These are phyloP conservation scores for Fusarium proliferatum DNA, from an alignment of 2,329 filamentous ascomycete genomes.

Conservation along the genomic window DNA sequence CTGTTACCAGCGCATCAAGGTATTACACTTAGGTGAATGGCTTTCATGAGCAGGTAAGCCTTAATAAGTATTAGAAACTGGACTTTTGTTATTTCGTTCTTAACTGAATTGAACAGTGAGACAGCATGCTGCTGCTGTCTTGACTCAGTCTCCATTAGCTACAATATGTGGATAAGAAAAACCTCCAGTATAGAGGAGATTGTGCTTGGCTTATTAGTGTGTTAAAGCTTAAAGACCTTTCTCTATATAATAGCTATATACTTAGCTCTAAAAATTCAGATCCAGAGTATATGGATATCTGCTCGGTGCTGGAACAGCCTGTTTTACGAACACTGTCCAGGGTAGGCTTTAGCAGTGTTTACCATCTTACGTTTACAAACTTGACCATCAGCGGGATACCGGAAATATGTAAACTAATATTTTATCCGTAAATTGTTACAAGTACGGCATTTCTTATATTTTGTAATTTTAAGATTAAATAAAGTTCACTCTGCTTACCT, in stretches of 20 bases:
- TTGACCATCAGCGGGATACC: rapidly evolving
- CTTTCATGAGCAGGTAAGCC: rapidly evolving
- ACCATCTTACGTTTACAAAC: neutral
- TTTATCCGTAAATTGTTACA: no score
- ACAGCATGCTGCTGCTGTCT: rapidly evolving
- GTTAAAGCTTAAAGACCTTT: neutral
- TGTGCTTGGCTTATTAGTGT: no score
- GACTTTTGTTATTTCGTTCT: rapidly evolving
- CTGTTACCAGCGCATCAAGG: rapidly evolving
- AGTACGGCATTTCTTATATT: no score
- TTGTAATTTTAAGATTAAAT: no score
- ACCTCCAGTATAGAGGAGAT: no score
- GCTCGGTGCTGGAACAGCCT: neutral
- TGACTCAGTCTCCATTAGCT: rapidly evolving
- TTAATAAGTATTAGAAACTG: neutral
- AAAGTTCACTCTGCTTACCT: no score
- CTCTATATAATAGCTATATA: rapidly evolving
- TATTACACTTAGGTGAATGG: rapidly evolving
- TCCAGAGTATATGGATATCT: neutral
- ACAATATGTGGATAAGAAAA: rapidly evolving
- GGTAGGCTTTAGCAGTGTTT: neutral
- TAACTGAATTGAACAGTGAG: rapidly evolving
- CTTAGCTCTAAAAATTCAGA: rapidly evolving
- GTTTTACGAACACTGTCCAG: neutral
- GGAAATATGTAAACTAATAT: no score